A percentile compares a stretch with the other conserved stretches of the same genome.
Evolutionary conservation across 306 rosid genomes (phyloP).

Genomic region (Acacia confusa): DNA sequence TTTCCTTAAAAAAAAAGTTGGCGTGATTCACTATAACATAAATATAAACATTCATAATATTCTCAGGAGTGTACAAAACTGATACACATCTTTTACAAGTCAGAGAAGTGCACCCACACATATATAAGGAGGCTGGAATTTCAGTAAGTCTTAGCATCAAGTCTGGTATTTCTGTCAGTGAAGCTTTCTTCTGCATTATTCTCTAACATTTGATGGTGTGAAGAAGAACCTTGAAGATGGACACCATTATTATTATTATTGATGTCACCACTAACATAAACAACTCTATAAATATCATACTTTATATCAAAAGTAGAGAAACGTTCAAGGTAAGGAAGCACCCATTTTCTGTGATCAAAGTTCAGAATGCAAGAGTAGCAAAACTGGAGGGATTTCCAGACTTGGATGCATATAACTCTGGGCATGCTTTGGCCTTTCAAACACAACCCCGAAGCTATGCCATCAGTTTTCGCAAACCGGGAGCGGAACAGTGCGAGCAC

Average conservation of each 20-base stretch:
- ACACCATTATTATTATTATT: slow-evolving; percentile 11
- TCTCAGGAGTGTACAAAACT: neutral
- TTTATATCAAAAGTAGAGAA: slow-evolving; percentile 51
- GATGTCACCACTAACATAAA: slow-evolving; percentile 53
- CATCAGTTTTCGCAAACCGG: slow-evolving; percentile 53
- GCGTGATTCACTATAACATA: neutral
- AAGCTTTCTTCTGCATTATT: slow-evolving; percentile 47
- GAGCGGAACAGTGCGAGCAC: slow-evolving; percentile 57
- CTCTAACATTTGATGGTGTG: slow-evolving; percentile 38
- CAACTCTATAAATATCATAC: slow-evolving; percentile 71
- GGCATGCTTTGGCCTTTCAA: slow-evolving; percentile 61
- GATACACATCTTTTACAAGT: neutral
- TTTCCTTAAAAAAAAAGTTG: neutral
- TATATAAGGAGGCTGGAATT: neutral
- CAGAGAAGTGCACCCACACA: neutral
- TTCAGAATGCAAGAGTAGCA: slow-evolving; percentile 73
- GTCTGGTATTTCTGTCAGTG: slow-evolving; percentile 18
- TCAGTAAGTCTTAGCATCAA: neutral
- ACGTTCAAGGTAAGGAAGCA: slow-evolving; percentile 66
- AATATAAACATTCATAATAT: neutral
- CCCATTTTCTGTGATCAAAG: slow-evolving; percentile 47
- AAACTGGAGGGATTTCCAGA: slow-evolving; percentile 70
- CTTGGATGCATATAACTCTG: slow-evolving; percentile 48
- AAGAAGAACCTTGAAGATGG: slow-evolving; percentile 29
- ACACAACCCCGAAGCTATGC: slow-evolving; percentile 63